These are phyloP conservation scores for Xerocomus spinulosus DNA, from an alignment of 768 basidiomycete genomes.

Conservation along the genomic window DNA sequence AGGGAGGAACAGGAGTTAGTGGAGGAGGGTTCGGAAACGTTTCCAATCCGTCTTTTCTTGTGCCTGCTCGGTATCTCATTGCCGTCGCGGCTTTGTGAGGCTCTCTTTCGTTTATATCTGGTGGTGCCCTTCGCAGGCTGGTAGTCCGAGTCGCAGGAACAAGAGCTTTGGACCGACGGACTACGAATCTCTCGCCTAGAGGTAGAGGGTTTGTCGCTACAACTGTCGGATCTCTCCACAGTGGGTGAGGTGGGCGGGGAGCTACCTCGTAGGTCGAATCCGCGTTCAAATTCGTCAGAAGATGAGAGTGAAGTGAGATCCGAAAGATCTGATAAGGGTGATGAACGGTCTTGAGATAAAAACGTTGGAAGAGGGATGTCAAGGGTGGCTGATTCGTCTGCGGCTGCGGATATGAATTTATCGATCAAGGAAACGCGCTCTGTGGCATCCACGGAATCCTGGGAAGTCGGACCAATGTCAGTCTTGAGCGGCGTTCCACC, in stretches of 20 bases:
- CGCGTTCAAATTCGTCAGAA: constrained; percentile 3
- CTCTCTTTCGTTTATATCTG: constrained; percentile 18
- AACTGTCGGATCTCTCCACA: neutral
- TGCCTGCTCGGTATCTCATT: constrained; percentile 4
- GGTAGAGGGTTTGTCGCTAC: neutral
- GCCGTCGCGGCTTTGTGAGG: constrained; percentile 6
- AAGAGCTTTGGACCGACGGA: constrained; percentile 2
- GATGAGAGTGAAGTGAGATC: constrained; percentile 29
- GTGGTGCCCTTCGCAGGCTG: constrained; percentile 16
- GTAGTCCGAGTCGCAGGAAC: constrained; percentile 4
- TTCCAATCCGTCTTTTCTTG: constrained; percentile 8
- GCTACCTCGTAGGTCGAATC: constrained; percentile 4
- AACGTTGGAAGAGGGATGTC: neutral
- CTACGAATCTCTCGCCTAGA: neutral
- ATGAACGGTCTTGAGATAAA: constrained; percentile 13
- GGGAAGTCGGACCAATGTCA: constrained; percentile 3
- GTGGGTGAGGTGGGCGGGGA: constrained; percentile 21
- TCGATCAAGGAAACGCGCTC: constrained; percentile 25
- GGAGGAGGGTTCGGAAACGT: neutral
- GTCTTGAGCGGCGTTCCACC: neutral
- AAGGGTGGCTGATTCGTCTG: constrained; percentile 9
- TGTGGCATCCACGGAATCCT: constrained; percentile 2
- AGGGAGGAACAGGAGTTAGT: constrained; percentile 1
- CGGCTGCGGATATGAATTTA: constrained; percentile 26
- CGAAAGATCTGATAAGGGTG: constrained; percentile 27